These are phyloP conservation scores for Blastobotrys parvus DNA, from an alignment of 805 yeast species.

Conservation along the genomic window DNA sequence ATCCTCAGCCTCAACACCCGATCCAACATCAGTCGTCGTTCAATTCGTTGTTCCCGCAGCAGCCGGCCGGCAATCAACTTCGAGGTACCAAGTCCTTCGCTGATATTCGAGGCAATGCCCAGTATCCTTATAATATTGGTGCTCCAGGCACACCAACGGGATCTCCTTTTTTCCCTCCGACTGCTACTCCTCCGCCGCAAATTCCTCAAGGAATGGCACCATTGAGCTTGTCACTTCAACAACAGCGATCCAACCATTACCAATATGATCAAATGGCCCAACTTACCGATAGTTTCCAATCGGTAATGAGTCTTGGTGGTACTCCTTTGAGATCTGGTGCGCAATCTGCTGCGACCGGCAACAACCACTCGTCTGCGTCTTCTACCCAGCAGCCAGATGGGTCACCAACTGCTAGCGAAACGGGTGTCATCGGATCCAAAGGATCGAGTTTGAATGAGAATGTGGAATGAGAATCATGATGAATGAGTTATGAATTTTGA, in stretches of 20 bases:
- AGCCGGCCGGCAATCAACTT: slow-evolving; percentile 10
- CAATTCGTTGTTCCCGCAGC: too few relatives aligned
- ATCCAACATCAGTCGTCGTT: slow-evolving; percentile 3
- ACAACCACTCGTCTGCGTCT: not conserved
- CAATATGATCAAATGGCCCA: slow-evolving; percentile 1
- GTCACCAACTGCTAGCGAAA: slow-evolving; percentile 1
- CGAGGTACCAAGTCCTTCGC: slow-evolving; percentile 30
- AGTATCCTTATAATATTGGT: slow-evolving; percentile 12
- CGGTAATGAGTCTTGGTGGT: slow-evolving; percentile 13
- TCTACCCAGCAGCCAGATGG: not conserved
- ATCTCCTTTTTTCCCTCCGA: slow-evolving; percentile 21
- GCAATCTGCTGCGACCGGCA: not conserved
- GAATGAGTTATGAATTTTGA: not conserved
- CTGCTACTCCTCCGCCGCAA: slow-evolving; percentile 16
- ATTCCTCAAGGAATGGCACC: slow-evolving; percentile 2
- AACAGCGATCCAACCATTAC: slow-evolving; percentile 4
- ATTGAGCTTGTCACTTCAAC: slow-evolving; percentile 6
- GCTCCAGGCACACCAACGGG: slow-evolving; percentile 19
- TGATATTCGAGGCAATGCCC: slow-evolving; percentile 23
- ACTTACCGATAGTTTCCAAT: slow-evolving; percentile 17
- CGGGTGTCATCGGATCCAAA: slow-evolving; percentile 22
- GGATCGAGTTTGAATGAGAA: slow-evolving; percentile 12
- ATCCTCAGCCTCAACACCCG: slow-evolving; percentile 16
- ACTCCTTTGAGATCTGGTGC: not conserved
- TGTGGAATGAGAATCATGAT: slow-evolving; percentile 11